phyloP scores from a whole-genome alignment of 2,329 filamentous ascomycete species.

The Colletotrichum endophyticum region DNA sequence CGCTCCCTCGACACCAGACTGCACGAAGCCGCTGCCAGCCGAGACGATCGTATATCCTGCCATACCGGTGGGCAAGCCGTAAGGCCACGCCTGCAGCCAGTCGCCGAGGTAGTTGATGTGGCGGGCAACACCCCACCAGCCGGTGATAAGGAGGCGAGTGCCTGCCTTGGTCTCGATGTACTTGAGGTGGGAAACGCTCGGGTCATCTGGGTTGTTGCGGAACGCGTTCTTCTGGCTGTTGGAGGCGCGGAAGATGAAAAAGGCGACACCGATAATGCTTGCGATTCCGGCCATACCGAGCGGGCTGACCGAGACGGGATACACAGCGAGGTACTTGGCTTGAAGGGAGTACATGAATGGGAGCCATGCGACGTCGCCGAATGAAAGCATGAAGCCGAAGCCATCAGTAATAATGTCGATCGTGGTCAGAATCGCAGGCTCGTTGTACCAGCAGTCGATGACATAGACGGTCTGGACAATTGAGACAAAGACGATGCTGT shows the following conservation, averaged over 20 bases:
- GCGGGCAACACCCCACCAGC: constrained; percentile 91
- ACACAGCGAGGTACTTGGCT: constrained; percentile 81
- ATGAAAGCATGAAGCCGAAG: constrained; percentile 93
- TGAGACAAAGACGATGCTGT: constrained; percentile 83
- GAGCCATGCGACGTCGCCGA: constrained; percentile 92
- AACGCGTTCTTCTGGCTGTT: constrained; percentile 97
- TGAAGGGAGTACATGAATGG: constrained; percentile 89
- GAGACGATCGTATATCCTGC: constrained; percentile 79
- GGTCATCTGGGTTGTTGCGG: constrained; percentile 84
- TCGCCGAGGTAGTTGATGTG: constrained; percentile 98
- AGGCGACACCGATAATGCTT: constrained; percentile 73
- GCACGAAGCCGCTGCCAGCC: constrained; percentile 51
- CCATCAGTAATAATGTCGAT: constrained; percentile 95
- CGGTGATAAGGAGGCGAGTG: constrained; percentile 79
- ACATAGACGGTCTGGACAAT: constrained; percentile 82
- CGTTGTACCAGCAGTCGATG: constrained; percentile 85
- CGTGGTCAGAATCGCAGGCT: constrained; percentile 86
- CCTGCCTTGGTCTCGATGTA: constrained; percentile 87
- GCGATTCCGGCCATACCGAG: constrained; percentile 69
- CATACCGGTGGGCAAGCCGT: constrained; percentile 83
- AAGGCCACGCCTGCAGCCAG: constrained; percentile 93
- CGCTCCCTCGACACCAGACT: constrained; percentile 53
- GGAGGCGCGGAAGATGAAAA: constrained; percentile 89
- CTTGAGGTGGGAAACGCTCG: constrained; percentile 77
- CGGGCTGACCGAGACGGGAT: constrained; percentile 80